Base-by-base conservation (phyloP, 306 rosid genomes). In the Vachellia pachyceras region DNA sequence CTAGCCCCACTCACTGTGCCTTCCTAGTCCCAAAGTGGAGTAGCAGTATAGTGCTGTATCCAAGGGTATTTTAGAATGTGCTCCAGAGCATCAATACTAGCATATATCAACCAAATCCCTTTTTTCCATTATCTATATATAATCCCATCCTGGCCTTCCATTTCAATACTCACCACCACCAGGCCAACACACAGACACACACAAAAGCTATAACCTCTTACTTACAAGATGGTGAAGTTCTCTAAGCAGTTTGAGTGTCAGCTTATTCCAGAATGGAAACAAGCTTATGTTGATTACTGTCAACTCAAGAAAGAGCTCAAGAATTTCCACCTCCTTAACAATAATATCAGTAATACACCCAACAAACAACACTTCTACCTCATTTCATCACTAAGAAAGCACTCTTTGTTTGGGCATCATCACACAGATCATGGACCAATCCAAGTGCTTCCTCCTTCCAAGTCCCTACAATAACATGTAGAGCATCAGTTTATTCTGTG, bases 251-350 rank as follows among this genome's bases (percentile, higher is more conserved):
- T 96, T 84, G 97, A 96, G 37, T 92, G 87, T 40, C 99, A 96
- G 78, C 87, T 93, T 55, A 88, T 96, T 69, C 99, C 99, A 41
- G 99, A 96, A 89, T 96, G 99, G 99, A 96, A 93, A 84, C 94
- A 93, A 33, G 98, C 97, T 73, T 96, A 88, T 84, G 97, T 96
- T 5, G 98, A 96, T 87, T 96, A 96, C 55, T 84, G 94, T 88
- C 81, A 88, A 87, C 97, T 96, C 54, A 93, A 96, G 84, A 96
- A 90, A 68, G 94, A 87, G 79, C 85, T 96, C 85, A 90, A 93
- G 79, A 90, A 85, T 83, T 77, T 95, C 80, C 90, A 88, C 35
- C 84, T 84, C 73, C 82, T 85, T 78, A 81, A 88, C 61, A 75
- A 39, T 57, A 75, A 39, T 57, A 75, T 70, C 69, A 77, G 22